Evolutionary conservation across 352 stramenopile genomes (phyloP).

Genomic region (Pythium myriotylum): DNA sequence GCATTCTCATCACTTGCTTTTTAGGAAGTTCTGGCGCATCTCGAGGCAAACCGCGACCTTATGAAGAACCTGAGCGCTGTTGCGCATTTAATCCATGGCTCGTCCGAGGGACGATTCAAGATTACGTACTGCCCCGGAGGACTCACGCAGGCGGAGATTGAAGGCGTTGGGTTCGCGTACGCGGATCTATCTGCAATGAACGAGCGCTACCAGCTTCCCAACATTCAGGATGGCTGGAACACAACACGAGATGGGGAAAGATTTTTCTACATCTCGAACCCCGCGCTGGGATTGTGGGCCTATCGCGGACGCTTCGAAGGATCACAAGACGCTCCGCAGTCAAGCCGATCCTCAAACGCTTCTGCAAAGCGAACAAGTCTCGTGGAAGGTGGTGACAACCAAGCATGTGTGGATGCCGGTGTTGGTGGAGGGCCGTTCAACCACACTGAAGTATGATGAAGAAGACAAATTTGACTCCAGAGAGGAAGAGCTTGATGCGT

Average conservation of each 20-base stretch:
- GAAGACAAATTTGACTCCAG: not conserved
- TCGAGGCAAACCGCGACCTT: constrained; percentile 92
- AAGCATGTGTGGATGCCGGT: constrained; percentile 66
- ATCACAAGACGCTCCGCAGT: constrained; percentile 32
- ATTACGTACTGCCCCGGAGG: constrained; percentile 94
- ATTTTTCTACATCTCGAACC: constrained; percentile 98
- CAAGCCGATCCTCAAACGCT: not conserved
- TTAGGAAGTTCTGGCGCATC: constrained; percentile 90
- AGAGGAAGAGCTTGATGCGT: not conserved
- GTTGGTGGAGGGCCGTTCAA: constrained; percentile 79
- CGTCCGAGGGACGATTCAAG: constrained; percentile 96
- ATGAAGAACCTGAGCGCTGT: constrained; percentile 95
- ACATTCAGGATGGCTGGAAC: constrained; percentile 95
- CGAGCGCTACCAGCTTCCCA: constrained; percentile 76
- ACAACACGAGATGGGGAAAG: constrained; percentile 71
- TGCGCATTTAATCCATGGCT: constrained; percentile 97
- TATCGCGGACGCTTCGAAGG: constrained; percentile 81
- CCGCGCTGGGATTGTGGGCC: constrained; percentile 96
- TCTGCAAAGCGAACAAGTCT: constrained; percentile 32
- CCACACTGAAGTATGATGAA: constrained; percentile 13
- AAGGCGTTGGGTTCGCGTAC: constrained; percentile 93
- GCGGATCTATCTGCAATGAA: constrained; percentile 86
- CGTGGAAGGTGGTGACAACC: constrained; percentile 42
- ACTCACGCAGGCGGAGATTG: constrained; percentile 92
- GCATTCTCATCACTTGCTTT: not conserved